Conservation (phyloP, 2,329 filamentous ascomycete genomes). For the Fusarium sterilihyphosum region DNA sequence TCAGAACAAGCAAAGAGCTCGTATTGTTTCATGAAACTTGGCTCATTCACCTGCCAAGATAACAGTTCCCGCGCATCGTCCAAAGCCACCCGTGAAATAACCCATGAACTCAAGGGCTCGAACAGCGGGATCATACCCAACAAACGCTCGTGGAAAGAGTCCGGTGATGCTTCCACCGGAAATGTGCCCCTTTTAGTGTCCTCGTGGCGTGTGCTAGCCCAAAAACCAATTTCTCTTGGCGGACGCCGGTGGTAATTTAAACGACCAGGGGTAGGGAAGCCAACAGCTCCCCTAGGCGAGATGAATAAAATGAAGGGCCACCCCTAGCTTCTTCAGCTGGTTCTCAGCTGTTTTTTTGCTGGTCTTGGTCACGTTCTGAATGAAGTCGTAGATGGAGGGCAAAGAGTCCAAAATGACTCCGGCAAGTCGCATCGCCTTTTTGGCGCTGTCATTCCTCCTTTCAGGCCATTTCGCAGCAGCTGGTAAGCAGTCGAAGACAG, state of each 20-base stretch:
- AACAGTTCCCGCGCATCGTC: background rate
- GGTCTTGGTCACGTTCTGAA: conserved; percentile 11
- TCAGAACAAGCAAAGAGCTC: conserved; percentile 2
- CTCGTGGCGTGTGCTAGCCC: conserved; percentile 39
- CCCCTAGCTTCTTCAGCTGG: conserved; percentile 7
- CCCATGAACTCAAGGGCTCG: background rate
- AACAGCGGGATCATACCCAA: conserved; percentile 22
- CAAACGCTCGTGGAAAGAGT: background rate
- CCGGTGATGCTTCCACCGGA: conserved; percentile 8
- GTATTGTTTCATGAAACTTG: background rate
- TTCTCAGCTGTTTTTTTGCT: background rate
- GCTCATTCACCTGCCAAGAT: background rate
- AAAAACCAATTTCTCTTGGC: conserved; percentile 29
- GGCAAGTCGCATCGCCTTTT: conserved; percentile 38
- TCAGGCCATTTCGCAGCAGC: conserved; percentile 34
- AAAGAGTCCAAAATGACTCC: conserved; percentile 38
- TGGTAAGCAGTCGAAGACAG: conserved; percentile 21
- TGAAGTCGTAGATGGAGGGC: conserved; percentile 32
- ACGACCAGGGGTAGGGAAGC: conserved; percentile 9
- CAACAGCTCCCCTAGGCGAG: conserved; percentile 18
- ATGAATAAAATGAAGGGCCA: conserved; percentile 40
- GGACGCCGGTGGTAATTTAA: conserved; percentile 25
- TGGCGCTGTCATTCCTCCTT: conserved; percentile 39
- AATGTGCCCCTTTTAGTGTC: conserved; percentile 30
- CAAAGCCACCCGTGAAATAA: conserved; percentile 6